Conservation (phyloP, 371 early-diverging fungal species). For the Polyrhizophydium stewartii region DNA sequence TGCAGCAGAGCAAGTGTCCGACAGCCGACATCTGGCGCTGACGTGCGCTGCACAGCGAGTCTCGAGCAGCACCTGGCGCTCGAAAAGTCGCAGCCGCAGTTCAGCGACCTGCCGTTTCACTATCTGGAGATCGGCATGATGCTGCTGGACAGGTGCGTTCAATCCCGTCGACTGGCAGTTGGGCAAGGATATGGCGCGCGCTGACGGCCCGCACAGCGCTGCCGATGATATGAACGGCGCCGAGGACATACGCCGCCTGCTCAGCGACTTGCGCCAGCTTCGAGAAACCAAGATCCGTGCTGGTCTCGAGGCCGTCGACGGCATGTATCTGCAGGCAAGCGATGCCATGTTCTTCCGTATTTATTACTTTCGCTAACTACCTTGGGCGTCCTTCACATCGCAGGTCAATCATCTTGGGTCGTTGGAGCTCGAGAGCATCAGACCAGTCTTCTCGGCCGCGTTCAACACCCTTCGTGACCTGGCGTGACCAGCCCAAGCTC, state of each 20-base stretch:
- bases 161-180: no score
- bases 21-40: no score
- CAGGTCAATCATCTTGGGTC: neutral
- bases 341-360: neutral
- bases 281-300: constrained; percentile 73
- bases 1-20: no score
- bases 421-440: neutral
- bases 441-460: neutral
- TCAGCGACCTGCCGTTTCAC: constrained; percentile 71
- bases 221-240: constrained; percentile 73
- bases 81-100: constrained; percentile 55
- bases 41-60: constrained; percentile 39
- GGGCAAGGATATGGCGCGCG: neutral
- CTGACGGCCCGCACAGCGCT: constrained; percentile 51
- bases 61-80: constrained; percentile 50
- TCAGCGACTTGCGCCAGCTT: constrained; percentile 83
- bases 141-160: constrained; percentile 62
- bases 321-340: constrained; percentile 60
- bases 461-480: neutral
- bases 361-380: neutral
- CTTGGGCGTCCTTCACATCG: neutral
- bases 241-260: constrained; percentile 59
- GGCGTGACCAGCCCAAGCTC: no score
- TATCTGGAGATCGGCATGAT: constrained; percentile 79
- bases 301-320: constrained; percentile 64